A percentile compares a stretch with the other conserved stretches of the same genome.
phyloP scores from a whole-genome alignment of 208 protist species.

The Strigomonas oncopelti region DNA sequence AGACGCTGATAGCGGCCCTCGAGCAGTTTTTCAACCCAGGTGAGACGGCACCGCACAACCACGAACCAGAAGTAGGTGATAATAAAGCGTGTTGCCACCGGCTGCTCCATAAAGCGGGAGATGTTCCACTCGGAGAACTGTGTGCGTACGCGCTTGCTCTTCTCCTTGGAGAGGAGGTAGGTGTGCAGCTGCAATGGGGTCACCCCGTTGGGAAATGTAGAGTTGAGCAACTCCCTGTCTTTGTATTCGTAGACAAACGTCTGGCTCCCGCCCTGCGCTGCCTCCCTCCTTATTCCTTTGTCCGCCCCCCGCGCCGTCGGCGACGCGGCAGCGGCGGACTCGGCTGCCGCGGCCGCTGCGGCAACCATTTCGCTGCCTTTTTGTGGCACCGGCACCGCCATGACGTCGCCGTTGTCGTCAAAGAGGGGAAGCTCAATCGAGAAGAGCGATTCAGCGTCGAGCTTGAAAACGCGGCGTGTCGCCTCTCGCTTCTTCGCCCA shows the following conservation, averaged over 20 bases:
- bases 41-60: constrained; percentile 44
- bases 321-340: neutral
- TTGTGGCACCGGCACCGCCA: neutral
- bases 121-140: constrained; percentile 50
- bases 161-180: constrained; percentile 38
- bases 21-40: constrained; percentile 37
- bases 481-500: neutral
- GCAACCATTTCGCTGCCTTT: neutral
- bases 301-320: neutral
- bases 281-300: neutral
- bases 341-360: neutral
- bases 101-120: constrained; percentile 36
- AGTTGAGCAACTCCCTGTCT: neutral
- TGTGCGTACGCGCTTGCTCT: constrained; percentile 21
- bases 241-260: neutral
- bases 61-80: constrained; percentile 66
- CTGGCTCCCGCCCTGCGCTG: neutral
- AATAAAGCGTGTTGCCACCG: constrained; percentile 40
- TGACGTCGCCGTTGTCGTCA: constrained; percentile 11
- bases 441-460: constrained; percentile 19
- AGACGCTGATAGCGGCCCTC: constrained; percentile 46
- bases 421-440: constrained; percentile 18
- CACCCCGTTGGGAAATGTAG: constrained; percentile 14
- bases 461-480: constrained; percentile 11
- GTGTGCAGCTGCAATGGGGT: constrained; percentile 29